Conservation (phyloP, 2,329 filamentous ascomycete genomes). For the Xylaria sp. region DNA sequence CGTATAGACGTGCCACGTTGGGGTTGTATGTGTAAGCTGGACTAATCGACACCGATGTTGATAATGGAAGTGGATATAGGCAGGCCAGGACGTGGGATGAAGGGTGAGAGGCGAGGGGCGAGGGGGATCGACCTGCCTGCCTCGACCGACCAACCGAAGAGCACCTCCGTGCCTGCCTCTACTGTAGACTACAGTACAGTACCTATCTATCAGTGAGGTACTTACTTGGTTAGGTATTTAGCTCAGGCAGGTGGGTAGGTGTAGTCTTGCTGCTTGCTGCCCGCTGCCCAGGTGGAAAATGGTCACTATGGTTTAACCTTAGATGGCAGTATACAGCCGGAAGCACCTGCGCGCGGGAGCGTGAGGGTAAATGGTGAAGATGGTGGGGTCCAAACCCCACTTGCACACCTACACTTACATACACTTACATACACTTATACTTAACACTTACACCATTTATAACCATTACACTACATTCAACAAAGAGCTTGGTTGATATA, state of each 20-base stretch:
- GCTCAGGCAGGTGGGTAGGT: background rate
- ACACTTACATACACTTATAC: no score
- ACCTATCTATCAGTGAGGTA: background rate
- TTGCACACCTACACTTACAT: no score
- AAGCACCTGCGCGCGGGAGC: no score
- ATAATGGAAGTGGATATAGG: background rate
- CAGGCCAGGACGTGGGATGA: background rate
- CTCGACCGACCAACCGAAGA: background rate
- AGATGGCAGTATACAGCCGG: no score
- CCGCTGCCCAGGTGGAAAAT: no score
- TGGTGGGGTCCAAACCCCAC: no score
- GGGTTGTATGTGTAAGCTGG: constrained; percentile 10
- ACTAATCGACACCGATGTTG: constrained; percentile 8
- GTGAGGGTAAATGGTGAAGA: no score
- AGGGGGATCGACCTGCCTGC: background rate
- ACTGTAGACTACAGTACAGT: background rate
- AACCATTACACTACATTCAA: no score
- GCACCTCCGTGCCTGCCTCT: background rate
- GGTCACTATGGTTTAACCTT: no score
- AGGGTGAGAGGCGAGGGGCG: background rate
- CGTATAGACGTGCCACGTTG: constrained; percentile 20
- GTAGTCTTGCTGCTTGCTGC: no score
- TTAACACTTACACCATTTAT: no score
- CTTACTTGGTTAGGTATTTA: background rate
- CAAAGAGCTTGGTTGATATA: no score